These are phyloP conservation scores for Acaromyces ingoldii DNA, from an alignment of 1,284 basidiomycete genomes.

Conservation along the genomic window DNA sequence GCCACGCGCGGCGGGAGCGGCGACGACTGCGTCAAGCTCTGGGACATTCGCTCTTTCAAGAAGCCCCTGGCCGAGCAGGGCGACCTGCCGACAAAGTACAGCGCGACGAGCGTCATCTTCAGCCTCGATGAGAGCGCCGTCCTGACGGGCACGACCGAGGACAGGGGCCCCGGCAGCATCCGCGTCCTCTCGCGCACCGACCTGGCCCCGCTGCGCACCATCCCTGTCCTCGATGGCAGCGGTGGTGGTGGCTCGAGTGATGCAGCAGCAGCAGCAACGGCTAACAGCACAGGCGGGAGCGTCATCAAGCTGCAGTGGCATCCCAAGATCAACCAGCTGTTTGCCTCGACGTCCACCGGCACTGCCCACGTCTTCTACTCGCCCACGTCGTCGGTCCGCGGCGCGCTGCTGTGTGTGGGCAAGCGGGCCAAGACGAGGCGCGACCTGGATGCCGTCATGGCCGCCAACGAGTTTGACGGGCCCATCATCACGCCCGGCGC, in stretches of 20 bases:
- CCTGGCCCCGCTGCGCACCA: slow-evolving; percentile 11
- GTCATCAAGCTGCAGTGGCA: slow-evolving; percentile 29
- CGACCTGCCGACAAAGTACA: slow-evolving; percentile 72
- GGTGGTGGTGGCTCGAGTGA: neutral
- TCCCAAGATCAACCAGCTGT: slow-evolving; percentile 38
- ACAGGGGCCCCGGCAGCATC: neutral
- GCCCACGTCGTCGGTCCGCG: slow-evolving; percentile 76
- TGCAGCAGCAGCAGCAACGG: no score
- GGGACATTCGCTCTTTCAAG: slow-evolving; percentile 84
- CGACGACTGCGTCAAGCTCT: slow-evolving; percentile 90
- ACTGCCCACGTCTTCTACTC: slow-evolving; percentile 84
- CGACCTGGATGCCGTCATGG: slow-evolving; percentile 5
- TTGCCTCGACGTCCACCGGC: slow-evolving; percentile 55
- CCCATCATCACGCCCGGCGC: slow-evolving; percentile 26
- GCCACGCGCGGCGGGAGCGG: slow-evolving; percentile 76
- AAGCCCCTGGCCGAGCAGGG: slow-evolving; percentile 68
- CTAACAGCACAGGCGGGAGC: neutral
- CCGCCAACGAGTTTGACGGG: slow-evolving; percentile 9
- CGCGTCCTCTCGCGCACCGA: neutral
- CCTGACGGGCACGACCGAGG: slow-evolving; percentile 63
- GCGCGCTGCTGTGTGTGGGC: slow-evolving; percentile 76
- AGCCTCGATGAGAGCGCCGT: slow-evolving; percentile 84
- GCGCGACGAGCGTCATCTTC: slow-evolving; percentile 84
- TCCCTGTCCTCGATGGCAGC: no score
- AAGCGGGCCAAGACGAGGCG: slow-evolving; percentile 55